Conservation (phyloP, 2,329 filamentous ascomycete genomes). For the Xylaria sp. region DNA sequence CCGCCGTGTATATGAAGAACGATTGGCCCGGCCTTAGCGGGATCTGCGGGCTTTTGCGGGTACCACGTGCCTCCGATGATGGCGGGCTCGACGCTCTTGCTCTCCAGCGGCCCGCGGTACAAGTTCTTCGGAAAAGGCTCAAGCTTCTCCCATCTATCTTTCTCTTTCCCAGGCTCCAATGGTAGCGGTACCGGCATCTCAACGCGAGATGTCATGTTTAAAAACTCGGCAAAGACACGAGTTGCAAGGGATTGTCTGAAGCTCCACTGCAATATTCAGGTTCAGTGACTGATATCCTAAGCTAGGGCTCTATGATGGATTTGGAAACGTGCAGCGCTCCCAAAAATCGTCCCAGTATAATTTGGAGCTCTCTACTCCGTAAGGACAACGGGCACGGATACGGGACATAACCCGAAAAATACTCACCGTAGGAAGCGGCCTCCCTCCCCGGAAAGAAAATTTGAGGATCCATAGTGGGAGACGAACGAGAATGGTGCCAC, state of each 20-base stretch:
- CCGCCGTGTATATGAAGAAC: slow-evolving; percentile 47
- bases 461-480: slow-evolving; percentile 40
- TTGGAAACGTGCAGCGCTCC: background rate
- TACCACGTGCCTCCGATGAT: slow-evolving; percentile 49
- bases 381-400: background rate
- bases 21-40: slow-evolving; percentile 27
- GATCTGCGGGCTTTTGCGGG: slow-evolving; percentile 32
- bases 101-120: slow-evolving; percentile 43
- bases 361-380: background rate
- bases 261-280: slow-evolving; percentile 35
- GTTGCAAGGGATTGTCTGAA: slow-evolving; percentile 37
- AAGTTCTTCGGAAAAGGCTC: slow-evolving; percentile 35
- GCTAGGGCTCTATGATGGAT: background rate
- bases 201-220: slow-evolving; percentile 23
- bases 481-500: slow-evolving; percentile 32
- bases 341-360: background rate
- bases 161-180: slow-evolving; percentile 40
- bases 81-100: slow-evolving; percentile 37
- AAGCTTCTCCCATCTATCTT: slow-evolving; percentile 36
- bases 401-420: background rate
- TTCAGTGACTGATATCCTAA: slow-evolving; percentile 7
- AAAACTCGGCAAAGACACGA: slow-evolving; percentile 17
- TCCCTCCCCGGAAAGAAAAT: slow-evolving; percentile 31
- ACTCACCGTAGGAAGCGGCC: slow-evolving; percentile 36
- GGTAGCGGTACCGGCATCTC: slow-evolving; percentile 36